These are phyloP conservation scores for Talaromyces amestolkiae DNA, from an alignment of 2,329 filamentous ascomycete species.

Conservation along the genomic window DNA sequence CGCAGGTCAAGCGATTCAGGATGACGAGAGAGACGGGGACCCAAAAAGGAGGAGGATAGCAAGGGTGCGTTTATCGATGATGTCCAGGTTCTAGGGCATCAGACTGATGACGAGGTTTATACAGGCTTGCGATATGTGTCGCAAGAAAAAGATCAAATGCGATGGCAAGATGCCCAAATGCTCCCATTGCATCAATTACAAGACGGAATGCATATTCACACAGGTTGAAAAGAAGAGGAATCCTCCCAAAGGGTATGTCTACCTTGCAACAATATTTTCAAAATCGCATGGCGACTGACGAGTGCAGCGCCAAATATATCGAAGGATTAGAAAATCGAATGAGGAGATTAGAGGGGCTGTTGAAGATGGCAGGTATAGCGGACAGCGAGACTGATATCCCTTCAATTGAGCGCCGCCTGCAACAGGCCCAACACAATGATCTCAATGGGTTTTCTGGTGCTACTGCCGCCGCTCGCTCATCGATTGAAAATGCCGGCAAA, in stretches of 20 bases:
- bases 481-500: slow-evolving; percentile 27
- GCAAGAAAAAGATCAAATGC: slow-evolving; percentile 93
- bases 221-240: slow-evolving; percentile 98
- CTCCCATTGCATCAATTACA: slow-evolving; percentile 95
- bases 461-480: slow-evolving; percentile 17
- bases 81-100: background rate
- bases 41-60: slow-evolving; percentile 85
- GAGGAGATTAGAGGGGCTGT: slow-evolving; percentile 89
- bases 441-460: slow-evolving; percentile 29
- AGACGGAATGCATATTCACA: slow-evolving; percentile 95
- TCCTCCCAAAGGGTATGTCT: slow-evolving; percentile 84
- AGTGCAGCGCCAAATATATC: slow-evolving; percentile 84
- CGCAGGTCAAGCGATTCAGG: slow-evolving; percentile 36
- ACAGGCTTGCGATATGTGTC: slow-evolving; percentile 92
- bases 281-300: background rate
- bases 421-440: slow-evolving; percentile 41
- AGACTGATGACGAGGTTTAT: slow-evolving; percentile 12
- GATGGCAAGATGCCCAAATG: slow-evolving; percentile 94
- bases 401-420: slow-evolving; percentile 74
- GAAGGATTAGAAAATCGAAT: slow-evolving; percentile 93
- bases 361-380: slow-evolving; percentile 79
- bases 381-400: slow-evolving; percentile 77
- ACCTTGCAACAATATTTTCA: background rate
- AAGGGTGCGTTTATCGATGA: slow-evolving; percentile 61
- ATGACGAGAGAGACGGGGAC: slow-evolving; percentile 63